Evolutionary conservation across 129 eudicot genomes (phyloP), one percentile per base, ranked within the genome.

Genomic region (Lactuca sativa): DNA sequence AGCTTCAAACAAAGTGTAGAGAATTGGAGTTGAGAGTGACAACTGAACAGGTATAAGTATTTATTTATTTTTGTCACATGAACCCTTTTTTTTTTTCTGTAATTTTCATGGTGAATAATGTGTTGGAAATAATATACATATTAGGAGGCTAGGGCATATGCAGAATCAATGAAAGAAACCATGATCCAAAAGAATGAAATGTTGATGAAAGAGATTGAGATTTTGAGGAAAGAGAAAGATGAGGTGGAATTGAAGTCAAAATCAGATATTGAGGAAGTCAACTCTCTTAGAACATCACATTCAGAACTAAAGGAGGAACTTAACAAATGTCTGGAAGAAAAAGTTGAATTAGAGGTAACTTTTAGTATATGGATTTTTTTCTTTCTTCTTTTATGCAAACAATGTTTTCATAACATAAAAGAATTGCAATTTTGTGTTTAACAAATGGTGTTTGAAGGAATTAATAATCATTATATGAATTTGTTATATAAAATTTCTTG

Each of bases 1-100:
- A 90, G 76, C 72, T 90, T 54, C 72, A 81, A 69, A 85, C 82
- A 64, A 76, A 66, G 78, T 81, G 83, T 61, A 67, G 70, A 56
- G 97, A 87, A 64, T 62, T 83, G 77, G 97, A 87, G 62, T 18
- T 90, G 64, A 82, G 79, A 51, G 63, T 90, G 73, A 79, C 84
- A 73, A 55, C 81, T 34, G 88, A 87, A 67, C 89, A 87, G 96
- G 96, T 90, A 31, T 66, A 25, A 25, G 30, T 18, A 18, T 18
- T 56, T 53, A 37, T 56, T 21, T 44, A 41, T 52, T 25, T 25
- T 25, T 25, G 30, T 25, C 30, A 25, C 30, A 25, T 25, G 30
- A 25, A 34, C 25, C 11, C 25, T 15, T 66, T 72, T 6, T 56
- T 44, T 56, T 43, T 13, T 1, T 25, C 0, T 25, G 30, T 25